Conservation (phyloP, 2,329 filamentous ascomycete species). For the Chaetomium globosum region DNA sequence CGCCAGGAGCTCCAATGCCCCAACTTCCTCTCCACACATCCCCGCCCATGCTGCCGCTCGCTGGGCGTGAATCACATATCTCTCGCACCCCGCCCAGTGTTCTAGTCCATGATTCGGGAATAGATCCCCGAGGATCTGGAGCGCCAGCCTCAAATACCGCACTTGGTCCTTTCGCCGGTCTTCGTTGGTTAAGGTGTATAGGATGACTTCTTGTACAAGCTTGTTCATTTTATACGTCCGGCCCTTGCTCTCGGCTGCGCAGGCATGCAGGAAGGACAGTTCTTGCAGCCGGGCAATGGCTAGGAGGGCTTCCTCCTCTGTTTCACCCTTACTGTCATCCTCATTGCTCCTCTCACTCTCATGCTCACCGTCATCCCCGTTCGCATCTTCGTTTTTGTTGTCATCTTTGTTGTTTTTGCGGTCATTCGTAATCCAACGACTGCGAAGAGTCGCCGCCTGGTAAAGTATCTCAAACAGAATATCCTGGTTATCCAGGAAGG, state of each 20-base stretch:
- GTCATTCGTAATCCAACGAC: neutral
- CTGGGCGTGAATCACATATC: constrained; percentile 40
- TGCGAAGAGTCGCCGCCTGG: neutral
- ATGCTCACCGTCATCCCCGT: no score
- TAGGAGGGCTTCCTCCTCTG: constrained; percentile 19
- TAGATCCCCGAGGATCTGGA: constrained; percentile 32
- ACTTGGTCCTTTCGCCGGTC: constrained; percentile 25
- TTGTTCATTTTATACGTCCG: constrained; percentile 41
- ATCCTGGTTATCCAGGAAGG: constrained; percentile 42
- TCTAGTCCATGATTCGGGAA: constrained; percentile 33
- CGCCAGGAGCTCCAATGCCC: constrained; percentile 26
- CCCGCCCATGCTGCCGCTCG: constrained; percentile 37
- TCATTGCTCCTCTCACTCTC: neutral
- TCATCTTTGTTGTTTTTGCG: neutral
- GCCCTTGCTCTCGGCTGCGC: neutral
- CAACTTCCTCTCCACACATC: constrained; percentile 25
- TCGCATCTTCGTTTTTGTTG: no score
- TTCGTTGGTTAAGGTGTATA: constrained; percentile 28
- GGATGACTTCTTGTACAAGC: constrained; percentile 40
- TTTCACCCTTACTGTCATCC: neutral
- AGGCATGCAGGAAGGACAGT: constrained; percentile 41
- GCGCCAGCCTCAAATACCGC: constrained; percentile 36
- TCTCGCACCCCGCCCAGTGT: constrained; percentile 37
- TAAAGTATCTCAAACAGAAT: constrained; percentile 39
- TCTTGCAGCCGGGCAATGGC: constrained; percentile 40